Percentiles rank a stretch among this genome's conserved stretches.
These are phyloP conservation scores for Diaporthe sp. DNA, from an alignment of 2,329 filamentous ascomycete genomes.

Conservation along the genomic window DNA sequence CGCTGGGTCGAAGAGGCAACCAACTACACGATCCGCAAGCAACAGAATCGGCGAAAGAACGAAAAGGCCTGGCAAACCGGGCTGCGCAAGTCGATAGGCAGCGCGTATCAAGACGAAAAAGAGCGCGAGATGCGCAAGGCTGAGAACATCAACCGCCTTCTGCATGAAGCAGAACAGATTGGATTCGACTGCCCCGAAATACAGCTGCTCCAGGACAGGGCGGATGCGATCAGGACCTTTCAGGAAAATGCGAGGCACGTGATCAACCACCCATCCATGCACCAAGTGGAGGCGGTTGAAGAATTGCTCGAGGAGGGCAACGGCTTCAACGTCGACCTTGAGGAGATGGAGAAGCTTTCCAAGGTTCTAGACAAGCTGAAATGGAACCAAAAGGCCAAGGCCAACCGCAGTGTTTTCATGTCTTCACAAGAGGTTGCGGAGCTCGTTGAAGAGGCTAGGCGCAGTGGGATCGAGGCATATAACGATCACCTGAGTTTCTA, in stretches of 20 bases:
- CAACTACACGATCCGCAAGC: constrained; percentile 96
- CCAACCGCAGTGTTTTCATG: constrained; percentile 73
- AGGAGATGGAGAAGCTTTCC: constrained; percentile 87
- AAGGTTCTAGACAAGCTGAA: constrained; percentile 85
- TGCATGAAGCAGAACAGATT: constrained; percentile 86
- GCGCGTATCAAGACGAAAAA: constrained; percentile 75
- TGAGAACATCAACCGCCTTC: constrained; percentile 87
- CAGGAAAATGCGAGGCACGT: constrained; percentile 80
- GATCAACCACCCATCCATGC: constrained; percentile 73
- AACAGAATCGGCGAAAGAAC: constrained; percentile 96
- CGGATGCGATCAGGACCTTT: constrained; percentile 86
- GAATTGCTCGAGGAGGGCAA: constrained; percentile 92
- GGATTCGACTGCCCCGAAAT: constrained; percentile 97
- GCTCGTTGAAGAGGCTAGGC: constrained; percentile 82
- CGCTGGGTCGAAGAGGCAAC: constrained; percentile 98
- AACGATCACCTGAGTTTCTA: constrained; percentile 85
- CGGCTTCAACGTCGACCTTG: constrained; percentile 90
- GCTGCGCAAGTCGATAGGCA: constrained; percentile 76
- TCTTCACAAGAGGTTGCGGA: constrained; percentile 83
- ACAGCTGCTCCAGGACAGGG: constrained; percentile 84
- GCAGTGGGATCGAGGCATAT: constrained; percentile 82
- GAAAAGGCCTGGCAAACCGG: constrained; percentile 87
- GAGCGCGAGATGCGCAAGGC: constrained; percentile 91
- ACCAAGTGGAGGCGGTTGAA: constrained; percentile 82
- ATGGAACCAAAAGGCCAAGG: constrained; percentile 86